These are phyloP conservation scores for Penicillium longicatenatum DNA, from an alignment of 495 filamentous ascomycete genomes.

Conservation along the genomic window DNA sequence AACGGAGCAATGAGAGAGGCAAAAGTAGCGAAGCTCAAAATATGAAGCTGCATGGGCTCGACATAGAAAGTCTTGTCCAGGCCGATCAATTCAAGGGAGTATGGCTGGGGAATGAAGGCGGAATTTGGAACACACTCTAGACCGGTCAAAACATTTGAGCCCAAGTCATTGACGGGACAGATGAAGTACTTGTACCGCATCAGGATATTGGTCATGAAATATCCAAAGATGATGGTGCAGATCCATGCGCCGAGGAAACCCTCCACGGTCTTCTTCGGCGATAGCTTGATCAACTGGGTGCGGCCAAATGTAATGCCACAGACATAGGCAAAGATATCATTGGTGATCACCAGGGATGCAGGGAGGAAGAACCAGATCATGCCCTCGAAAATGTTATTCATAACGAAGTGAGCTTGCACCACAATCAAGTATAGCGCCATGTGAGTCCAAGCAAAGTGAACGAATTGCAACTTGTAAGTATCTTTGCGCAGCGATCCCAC, in stretches of 20 bases:
- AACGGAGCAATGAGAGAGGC: conserved; percentile 97
- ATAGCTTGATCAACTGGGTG: conserved; percentile 96
- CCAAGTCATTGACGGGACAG: conserved; percentile 95
- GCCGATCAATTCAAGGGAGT: conserved; percentile 66
- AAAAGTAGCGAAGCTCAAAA: conserved; percentile 87
- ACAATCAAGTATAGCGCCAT: conserved; percentile 99
- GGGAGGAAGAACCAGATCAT: conserved; percentile 99
- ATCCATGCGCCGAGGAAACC: conserved; percentile 97
- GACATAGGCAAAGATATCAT: conserved; percentile 98
- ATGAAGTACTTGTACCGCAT: conserved; percentile 97
- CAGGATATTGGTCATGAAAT: conserved; percentile 80
- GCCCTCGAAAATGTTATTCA: conserved; percentile 99
- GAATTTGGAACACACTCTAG: conserved; percentile 91
- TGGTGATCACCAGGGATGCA: conserved; percentile 91
- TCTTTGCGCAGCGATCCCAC: conserved; percentile 94
- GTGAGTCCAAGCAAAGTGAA: conserved; percentile 98
- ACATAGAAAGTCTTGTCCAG: conserved; percentile 64
- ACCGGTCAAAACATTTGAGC: conserved; percentile 89
- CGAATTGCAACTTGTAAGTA: conserved; percentile 97
- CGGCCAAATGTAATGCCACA: conserved; percentile 96
- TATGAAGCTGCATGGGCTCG: conserved; percentile 93
- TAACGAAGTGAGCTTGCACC: conserved; percentile 97
- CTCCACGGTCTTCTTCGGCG: conserved; percentile 99
- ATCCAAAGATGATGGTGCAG: conserved; percentile 85
- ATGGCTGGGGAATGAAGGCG: conserved; percentile 79